phyloP scores from a whole-genome alignment of 2,329 filamentous ascomycete genomes.

The Ascochyta viciae-villosae region DNA sequence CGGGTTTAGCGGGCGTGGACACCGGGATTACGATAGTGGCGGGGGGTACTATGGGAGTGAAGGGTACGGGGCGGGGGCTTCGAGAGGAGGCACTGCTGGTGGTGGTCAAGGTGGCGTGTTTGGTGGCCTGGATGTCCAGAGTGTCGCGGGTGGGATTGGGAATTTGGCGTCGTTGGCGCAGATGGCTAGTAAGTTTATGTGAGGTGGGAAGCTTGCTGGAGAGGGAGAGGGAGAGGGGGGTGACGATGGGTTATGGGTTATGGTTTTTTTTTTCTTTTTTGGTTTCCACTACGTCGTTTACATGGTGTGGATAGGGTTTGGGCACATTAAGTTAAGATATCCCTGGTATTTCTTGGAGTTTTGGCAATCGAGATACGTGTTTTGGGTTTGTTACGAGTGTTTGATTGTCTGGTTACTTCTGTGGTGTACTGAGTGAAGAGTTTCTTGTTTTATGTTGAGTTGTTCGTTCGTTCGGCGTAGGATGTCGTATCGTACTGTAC shows the following conservation, averaged over 20 bases:
- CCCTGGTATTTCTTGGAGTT: constrained; percentile 3
- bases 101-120: constrained; percentile 30
- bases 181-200: constrained; percentile 57
- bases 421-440: too few relatives aligned
- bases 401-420: not conserved
- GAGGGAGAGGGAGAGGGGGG: not conserved
- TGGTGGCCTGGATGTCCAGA: constrained; percentile 41
- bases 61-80: constrained; percentile 49
- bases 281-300: not conserved
- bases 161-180: constrained; percentile 56
- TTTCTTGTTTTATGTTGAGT: too few relatives aligned
- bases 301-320: not conserved
- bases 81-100: constrained; percentile 26
- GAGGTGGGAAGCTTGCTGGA: not conserved
- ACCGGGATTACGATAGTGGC: constrained; percentile 13
- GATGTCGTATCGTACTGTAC: constrained; percentile 4
- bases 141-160: constrained; percentile 30
- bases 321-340: not conserved
- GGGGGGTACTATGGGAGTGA: constrained; percentile 55
- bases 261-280: not conserved
- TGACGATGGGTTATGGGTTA: not conserved
- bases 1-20: constrained; percentile 30
- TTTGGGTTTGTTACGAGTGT: too few relatives aligned
- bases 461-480: not conserved
- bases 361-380: not conserved